Evolutionary conservation across 345 rosid genomes (phyloP), one percentile per base, ranked within the genome.

Genomic region (Moringa oleifera): DNA sequence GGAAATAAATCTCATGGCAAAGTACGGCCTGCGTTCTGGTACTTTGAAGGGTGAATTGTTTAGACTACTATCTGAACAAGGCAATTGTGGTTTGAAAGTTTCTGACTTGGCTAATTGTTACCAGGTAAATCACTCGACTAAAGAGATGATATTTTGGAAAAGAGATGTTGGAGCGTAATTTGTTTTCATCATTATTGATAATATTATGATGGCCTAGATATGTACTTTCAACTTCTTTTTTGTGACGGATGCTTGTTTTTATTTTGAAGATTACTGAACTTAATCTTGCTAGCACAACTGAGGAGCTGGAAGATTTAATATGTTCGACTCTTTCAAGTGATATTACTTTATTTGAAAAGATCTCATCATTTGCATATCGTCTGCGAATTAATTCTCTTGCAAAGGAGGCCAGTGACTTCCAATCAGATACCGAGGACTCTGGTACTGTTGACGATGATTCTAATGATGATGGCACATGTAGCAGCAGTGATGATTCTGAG

Each of bases 291-390:
- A 72, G 75, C 75, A 49, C 77, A 1, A 66, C 75, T 51, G 93
- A 85, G 74, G 95, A 83, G 65, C 79, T 80, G 68, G 90, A 94
- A 76, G 71, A 50, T n/a, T 67, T 81, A 66, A 80, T 94, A 74
- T 69, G 81, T 73, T 86, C 96, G 67, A 78, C 89, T 58, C 89
- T 94, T 72, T 84, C 93, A 64, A 94, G 99, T 77, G 99, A 94
- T 76, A 94, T 94, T 67, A 81, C 89, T 45, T 68, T 94, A 64
- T 94, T 94, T 69, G 99, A 94, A 67, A 94, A 90, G 85, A 90
- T 94, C 31, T 83, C 96, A 55, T 64, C 82, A 53, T 83, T 89
- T 61, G 79, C 81, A 57, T 90, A 88, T 71, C 99, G 97, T 71
- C 72, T 86, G 63, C 91, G 97, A 58, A 67, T 81, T 57, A 82